Evolutionary conservation across 2,329 filamentous ascomycete species (phyloP), one percentile per base, ranked within the genome.

Genomic region (Monilinia vaccinii-corymbosi): DNA sequence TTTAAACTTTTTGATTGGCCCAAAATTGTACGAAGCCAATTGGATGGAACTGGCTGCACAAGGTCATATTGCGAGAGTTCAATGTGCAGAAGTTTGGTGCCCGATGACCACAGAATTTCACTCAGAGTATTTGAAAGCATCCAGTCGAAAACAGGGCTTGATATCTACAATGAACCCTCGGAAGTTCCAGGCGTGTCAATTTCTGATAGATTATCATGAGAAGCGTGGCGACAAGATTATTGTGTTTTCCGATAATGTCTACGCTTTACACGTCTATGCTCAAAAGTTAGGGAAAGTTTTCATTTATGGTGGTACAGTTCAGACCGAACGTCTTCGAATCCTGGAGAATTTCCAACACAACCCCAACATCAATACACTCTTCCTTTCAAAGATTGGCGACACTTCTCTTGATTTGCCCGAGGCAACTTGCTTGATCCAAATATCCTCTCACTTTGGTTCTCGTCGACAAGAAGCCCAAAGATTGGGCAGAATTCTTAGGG

Each of bases 31-130:
- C 71, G 94, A 99, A 74, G 94, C 94, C 32, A 99, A 99, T 73
- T 99, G 94, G 94, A 96, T 97, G 86, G 94, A 99, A 73, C 82
- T 99, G 45, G 94, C 93, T 1, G 90, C 97, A 70, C 91, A 97
- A 74, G 94, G 94, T 0, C 92, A 97, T 71, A 99, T 99, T 72
- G 94, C 94, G 40, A 88, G 91, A 67, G 94, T 99, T 2, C 94
- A 99, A 73, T 99, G 94, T 73, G 94, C 94, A 16, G 94, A 99
- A 74, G 94, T 99, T 8, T 99, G 94, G 94, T 99, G 94, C 71
- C 91, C 93, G 2, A 99, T 99, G 94, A 96, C 94, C 0, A 94
- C 92, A 0, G 94, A 99, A 68, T 99, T 99, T 72, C 97, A 97
- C 73, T 87, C 91, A 21, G 91, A 97, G 72, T 99, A 97, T 75